Base-by-base conservation (phyloP, 73 alveolate species). In the Uronychia binucleata region DNA sequence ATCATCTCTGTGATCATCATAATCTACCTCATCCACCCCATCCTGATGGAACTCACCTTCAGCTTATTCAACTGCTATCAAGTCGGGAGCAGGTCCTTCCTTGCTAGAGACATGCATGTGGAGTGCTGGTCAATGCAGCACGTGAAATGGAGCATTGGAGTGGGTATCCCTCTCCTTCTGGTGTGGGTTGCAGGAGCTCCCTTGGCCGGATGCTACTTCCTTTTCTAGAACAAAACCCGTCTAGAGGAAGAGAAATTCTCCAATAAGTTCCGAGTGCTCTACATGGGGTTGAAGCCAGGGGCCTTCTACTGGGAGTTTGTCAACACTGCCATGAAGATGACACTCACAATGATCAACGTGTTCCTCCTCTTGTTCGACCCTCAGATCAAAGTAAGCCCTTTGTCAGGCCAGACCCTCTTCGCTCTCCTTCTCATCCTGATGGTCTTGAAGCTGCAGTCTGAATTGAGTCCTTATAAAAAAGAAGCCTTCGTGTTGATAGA, bases 141-240 rank as follows among this genome's bases (percentile, higher is more conserved):
- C 78, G 25, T 58, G 25, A 14, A 81, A 28, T 46, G 78, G 87
- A 78, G 85, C n/a, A n/a, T 75, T 1, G 84, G 32, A 31, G 58
- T 89, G 0, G 95, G 90, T 11, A 25, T 84, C 0, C 95, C 95
- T 19, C 57, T 83, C 30, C 57, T 89, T 13, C 1, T 84, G 1
- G 33, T 89, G 25, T 89, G 95, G 95, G 89, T 83, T 26, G 0
- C 78, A 26, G 86, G 83, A 0, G 78, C 74, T 35, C 95, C 95
- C 33, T 1, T 77, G 26, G 31, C 58, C 1, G 82, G 76, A 1
- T 79, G 77, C 27, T 79, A 34, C 57, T 34, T 77, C 28, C 85
- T 89, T 27, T 27, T 31, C 19, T 31, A 74, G 79, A 87, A 77
- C 28, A 77, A 77, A 34, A 33, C 60, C 11, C 0, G 33, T 25